These are phyloP conservation scores for Phaffomyces thermotolerans DNA, from an alignment of 805 yeast genomes.

Conservation along the genomic window DNA sequence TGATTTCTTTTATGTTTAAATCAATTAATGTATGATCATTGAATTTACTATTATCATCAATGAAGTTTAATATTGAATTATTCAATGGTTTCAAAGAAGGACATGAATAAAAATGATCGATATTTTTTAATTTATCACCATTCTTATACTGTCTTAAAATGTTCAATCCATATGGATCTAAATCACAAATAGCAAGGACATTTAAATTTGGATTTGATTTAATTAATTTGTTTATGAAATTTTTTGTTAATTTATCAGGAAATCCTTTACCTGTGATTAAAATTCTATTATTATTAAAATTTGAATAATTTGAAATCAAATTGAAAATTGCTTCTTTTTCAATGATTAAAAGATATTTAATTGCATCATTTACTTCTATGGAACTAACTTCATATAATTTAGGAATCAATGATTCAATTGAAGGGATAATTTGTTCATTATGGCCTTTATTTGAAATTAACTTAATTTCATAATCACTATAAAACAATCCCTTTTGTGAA, in stretches of 20 bases:
- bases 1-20: slow-evolving; percentile 24
- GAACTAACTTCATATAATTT: slow-evolving; percentile 23
- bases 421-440: slow-evolving; percentile 4
- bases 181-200: slow-evolving; percentile 47
- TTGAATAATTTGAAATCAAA: slow-evolving; percentile 19
- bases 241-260: slow-evolving; percentile 52
- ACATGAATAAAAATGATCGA: slow-evolving; percentile 9
- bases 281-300: slow-evolving; percentile 19
- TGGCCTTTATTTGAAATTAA: neutral
- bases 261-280: slow-evolving; percentile 64
- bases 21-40: slow-evolving; percentile 10
- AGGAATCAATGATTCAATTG: slow-evolving; percentile 32
- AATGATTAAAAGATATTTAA: slow-evolving; percentile 32
- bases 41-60: slow-evolving; percentile 3
- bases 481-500: slow-evolving; percentile 56
- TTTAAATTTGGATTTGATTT: slow-evolving; percentile 22
- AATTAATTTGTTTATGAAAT: slow-evolving; percentile 31
- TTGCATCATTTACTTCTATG: slow-evolving; percentile 2
- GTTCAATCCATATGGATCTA: slow-evolving; percentile 60
- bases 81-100: slow-evolving; percentile 11
- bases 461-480: slow-evolving; percentile 26
- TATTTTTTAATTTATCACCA: slow-evolving; percentile 9
- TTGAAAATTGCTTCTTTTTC: slow-evolving; percentile 50
- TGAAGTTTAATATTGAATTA: slow-evolving; percentile 16
- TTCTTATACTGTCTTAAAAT: slow-evolving; percentile 42